These are phyloP conservation scores for Aspergillus thermomutatus DNA, from an alignment of 2,329 filamentous ascomycete genomes.

Conservation along the genomic window DNA sequence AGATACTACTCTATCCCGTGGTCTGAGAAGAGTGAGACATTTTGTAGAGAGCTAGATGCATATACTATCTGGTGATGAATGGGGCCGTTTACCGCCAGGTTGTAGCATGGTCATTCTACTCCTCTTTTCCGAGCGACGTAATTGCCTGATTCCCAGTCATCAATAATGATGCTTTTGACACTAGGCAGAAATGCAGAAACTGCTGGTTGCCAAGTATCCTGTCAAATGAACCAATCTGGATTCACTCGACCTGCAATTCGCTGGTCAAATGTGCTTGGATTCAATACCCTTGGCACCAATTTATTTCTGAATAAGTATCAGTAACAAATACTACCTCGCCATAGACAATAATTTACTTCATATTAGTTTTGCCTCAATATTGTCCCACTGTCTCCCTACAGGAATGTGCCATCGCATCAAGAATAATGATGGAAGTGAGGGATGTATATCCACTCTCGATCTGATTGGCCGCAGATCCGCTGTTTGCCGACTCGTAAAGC, in stretches of 20 bases:
- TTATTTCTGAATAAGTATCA: neutral
- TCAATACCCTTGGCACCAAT: too few species aligned
- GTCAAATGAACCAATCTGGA: neutral
- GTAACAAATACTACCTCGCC: neutral
- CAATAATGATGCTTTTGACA: neutral
- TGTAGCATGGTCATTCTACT: neutral
- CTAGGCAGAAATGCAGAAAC: neutral
- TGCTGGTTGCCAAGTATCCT: neutral
- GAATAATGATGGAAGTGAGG: too few species aligned
- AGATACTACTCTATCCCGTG: neutral
- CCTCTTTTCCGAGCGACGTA: neutral
- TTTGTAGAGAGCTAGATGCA: neutral
- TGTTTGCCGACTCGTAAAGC: neutral
- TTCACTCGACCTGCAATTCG: neutral
- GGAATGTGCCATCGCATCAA: too few species aligned
- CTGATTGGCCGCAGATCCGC: neutral
- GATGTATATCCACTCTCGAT: neutral
- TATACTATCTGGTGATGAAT: neutral
- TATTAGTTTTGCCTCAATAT: neutral
- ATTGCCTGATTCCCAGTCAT: neutral
- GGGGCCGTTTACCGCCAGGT: neutral
- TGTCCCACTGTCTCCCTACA: neutral
- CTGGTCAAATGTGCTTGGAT: neutral
- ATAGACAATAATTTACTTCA: neutral
- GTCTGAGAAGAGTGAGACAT: neutral